Conservation (phyloP, 495 filamentous ascomycete genomes). For the Aspergillus bridgeri region DNA sequence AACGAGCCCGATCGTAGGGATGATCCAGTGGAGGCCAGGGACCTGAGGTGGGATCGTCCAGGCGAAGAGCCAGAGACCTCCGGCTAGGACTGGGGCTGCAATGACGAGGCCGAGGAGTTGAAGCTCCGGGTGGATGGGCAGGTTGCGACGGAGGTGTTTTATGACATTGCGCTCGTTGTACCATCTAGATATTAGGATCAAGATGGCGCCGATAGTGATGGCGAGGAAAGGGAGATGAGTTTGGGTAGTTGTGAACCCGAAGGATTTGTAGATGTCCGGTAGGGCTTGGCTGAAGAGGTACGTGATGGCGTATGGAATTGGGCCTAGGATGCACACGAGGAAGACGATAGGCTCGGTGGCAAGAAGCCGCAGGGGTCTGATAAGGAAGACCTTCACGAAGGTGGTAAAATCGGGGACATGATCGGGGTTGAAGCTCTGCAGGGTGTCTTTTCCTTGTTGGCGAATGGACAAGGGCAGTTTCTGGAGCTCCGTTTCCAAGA, state of each 20-base stretch:
- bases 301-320: slow-evolving; percentile 43
- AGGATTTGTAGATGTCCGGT: slow-evolving; percentile 39
- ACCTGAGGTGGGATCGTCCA: slow-evolving; percentile 47
- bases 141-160: slow-evolving; percentile 20
- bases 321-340: slow-evolving; percentile 35
- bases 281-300: slow-evolving; percentile 53
- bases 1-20: slow-evolving; percentile 39
- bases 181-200: slow-evolving; percentile 42
- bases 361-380: slow-evolving; percentile 39
- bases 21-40: slow-evolving; percentile 35
- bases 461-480: slow-evolving; percentile 9
- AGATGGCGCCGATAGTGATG: slow-evolving; percentile 38
- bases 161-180: slow-evolving; percentile 36
- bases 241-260: slow-evolving; percentile 34
- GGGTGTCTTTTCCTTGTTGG: slow-evolving; percentile 18
- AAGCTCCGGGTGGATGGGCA: slow-evolving; percentile 42
- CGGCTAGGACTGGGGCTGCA: slow-evolving; percentile 43
- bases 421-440: slow-evolving; percentile 33
- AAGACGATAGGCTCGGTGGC: slow-evolving; percentile 47
- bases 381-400: slow-evolving; percentile 35
- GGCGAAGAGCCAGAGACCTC: slow-evolving; percentile 50
- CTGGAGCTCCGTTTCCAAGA: slow-evolving; percentile 29
- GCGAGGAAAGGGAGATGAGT: slow-evolving; percentile 46
- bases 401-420: slow-evolving; percentile 30
- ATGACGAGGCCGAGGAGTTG: slow-evolving; percentile 47